Evolutionary conservation across 805 yeast species (phyloP), one percentile per base, ranked within the genome.

Genomic region (Metschnikowia borealis): DNA sequence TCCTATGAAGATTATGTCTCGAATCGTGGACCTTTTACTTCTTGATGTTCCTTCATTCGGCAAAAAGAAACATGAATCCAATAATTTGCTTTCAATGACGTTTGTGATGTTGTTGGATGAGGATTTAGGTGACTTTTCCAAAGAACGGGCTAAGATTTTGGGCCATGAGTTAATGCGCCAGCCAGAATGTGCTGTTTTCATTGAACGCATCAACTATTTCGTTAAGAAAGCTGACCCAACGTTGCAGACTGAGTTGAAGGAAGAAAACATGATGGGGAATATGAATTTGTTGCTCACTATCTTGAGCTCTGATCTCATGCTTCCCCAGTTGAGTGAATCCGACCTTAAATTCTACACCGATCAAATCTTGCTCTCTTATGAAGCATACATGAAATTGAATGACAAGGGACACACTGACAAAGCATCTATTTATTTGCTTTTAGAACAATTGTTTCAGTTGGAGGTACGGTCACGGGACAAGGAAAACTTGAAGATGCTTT

Each of bases 1-100:
- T 62, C 98, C 99, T 2, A 81, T 90, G 68, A 80, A 85, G 38
- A 83, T 92, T 26, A 82, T 89, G 71, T 87, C 90, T 53, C 81
- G 84, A 20, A 70, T 92, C 64, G 79, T 91, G 34, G 97, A 89
- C 59, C 64, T 92, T 51, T 82, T 92, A 57, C 80, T 94, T 71
- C 88, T 71, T 32, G 65, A 69, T 47, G 51, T 72, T 21, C 78
- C 78, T 2, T 41, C 55, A 1, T 65, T 64, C 58, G 58, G 62
- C n/a, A 46, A 51, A 13, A 44, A 50, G 14, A 58, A 52, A 31
- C 35, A 48, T 23, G 49, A 53, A 14, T 59, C 68, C 8, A 61
- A 63, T 38, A 70, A 63, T 46, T 69, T 91, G 17, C 64, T 91
- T 40, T 96, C 91, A 54, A 79, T 83, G 47, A 77, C 89, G 46